A percentile compares a stretch with the other conserved stretches of the same genome.
Conservation (phyloP, 805 yeast genomes). For the Kuraishia molischiana region DNA sequence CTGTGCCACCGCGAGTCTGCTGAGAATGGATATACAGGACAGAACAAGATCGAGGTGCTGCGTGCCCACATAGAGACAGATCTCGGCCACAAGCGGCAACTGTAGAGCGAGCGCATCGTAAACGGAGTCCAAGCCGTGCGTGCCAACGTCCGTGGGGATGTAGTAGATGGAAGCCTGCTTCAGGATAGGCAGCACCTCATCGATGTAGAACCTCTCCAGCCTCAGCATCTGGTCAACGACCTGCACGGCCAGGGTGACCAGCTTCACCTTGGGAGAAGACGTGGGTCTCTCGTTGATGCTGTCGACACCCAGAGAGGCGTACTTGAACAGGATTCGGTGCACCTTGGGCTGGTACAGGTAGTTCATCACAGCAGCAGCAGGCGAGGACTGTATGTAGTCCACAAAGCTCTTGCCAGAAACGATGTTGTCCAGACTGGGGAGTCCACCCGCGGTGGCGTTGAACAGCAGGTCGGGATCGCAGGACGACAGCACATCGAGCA, state of each 20-base stretch:
- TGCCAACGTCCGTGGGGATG: constrained; percentile 34
- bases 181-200: constrained; percentile 40
- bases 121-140: constrained; percentile 54
- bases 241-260: constrained; percentile 30
- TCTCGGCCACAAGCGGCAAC: constrained; percentile 61
- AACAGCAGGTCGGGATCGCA: constrained; percentile 43
- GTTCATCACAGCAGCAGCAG: constrained; percentile 57
- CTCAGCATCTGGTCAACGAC: constrained; percentile 36
- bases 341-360: constrained; percentile 52
- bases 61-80: constrained; percentile 67
- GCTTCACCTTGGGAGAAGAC: constrained; percentile 21
- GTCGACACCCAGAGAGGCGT: constrained; percentile 55
- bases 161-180: constrained; percentile 30
- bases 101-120: constrained; percentile 65
- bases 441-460: constrained; percentile 36
- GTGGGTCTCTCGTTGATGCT: constrained; percentile 28
- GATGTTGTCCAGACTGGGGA: constrained; percentile 35
- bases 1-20: constrained; percentile 35
- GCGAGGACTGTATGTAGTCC: constrained; percentile 52
- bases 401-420: constrained; percentile 33
- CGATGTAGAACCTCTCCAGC: constrained; percentile 51
- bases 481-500: constrained; percentile 35
- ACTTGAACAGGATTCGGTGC: constrained; percentile 43
- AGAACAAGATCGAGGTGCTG: constrained; percentile 5
- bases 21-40: constrained; percentile 25